Conservation (phyloP, 2,329 filamentous ascomycete genomes). For the Scleromitrula shiraiana region DNA sequence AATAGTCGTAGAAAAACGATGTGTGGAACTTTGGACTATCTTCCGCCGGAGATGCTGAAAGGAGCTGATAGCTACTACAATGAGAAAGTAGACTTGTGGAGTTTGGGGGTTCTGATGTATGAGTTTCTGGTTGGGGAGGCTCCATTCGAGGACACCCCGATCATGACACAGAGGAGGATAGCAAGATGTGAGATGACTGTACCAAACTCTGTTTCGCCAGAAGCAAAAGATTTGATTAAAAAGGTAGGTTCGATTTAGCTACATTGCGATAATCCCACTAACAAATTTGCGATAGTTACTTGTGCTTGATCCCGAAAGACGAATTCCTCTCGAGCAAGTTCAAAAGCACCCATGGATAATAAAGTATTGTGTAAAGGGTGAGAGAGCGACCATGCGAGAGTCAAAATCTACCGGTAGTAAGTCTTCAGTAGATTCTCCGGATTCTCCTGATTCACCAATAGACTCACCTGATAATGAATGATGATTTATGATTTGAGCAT, state of each 20-base stretch:
- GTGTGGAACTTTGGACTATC: constrained; percentile 95
- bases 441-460: too few relatives aligned
- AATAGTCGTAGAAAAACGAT: constrained; percentile 91
- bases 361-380: constrained; percentile 66
- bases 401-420: constrained; percentile 30
- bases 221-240: constrained; percentile 89
- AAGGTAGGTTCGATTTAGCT: constrained; percentile 47
- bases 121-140: constrained; percentile 95
- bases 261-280: constrained; percentile 9
- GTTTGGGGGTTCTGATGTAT: constrained; percentile 87
- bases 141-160: constrained; percentile 89
- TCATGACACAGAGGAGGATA: constrained; percentile 91
- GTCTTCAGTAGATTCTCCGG: constrained; percentile 17
- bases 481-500: constrained; percentile 20
- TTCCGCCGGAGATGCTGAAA: constrained; percentile 96
- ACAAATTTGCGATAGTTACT: constrained; percentile 51
- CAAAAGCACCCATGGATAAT: constrained; percentile 92
- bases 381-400: constrained; percentile 30
- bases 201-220: constrained; percentile 80
- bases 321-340: constrained; percentile 82
- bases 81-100: constrained; percentile 96
- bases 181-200: constrained; percentile 85
- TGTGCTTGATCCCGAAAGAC: constrained; percentile 87
- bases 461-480: too few relatives aligned
- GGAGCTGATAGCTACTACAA: constrained; percentile 83